A percentile compares a stretch with the other conserved stretches of the same genome.
Evolutionary conservation across 345 rosid genomes (phyloP).

Genomic region (Eucalyptus tenuipes): DNA sequence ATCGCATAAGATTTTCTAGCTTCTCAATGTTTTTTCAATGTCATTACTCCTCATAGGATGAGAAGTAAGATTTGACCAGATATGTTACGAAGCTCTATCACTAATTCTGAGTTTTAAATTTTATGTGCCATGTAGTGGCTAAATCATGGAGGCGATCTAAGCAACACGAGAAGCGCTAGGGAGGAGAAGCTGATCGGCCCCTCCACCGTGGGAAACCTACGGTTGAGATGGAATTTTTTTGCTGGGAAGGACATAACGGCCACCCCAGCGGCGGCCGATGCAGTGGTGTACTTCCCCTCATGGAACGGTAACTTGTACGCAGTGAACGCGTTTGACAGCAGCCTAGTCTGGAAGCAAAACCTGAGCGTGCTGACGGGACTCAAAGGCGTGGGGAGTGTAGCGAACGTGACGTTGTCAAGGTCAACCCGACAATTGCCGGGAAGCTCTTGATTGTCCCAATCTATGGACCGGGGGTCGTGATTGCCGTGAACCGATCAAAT

Average conservation of each 20-base stretch:
- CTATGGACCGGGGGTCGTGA: constrained; percentile 26
- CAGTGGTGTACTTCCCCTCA: constrained; percentile 30
- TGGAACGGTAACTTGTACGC: constrained; percentile 45
- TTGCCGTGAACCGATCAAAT: constrained; percentile 13
- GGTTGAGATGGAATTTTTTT: constrained; percentile 20
- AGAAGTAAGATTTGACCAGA: background rate
- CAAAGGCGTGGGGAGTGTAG: background rate
- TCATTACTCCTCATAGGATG: background rate
- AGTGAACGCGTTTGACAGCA: constrained; percentile 19
- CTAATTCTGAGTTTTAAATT: background rate
- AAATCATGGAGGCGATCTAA: constrained; percentile 27
- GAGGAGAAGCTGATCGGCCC: constrained; percentile 12
- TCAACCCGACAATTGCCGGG: constrained; percentile 27
- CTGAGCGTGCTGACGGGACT: constrained; percentile 20
- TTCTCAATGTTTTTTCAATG: background rate
- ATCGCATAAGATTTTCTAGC: background rate
- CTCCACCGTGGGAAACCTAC: constrained; percentile 3
- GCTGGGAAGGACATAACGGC: constrained; percentile 35
- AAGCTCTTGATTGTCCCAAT: constrained; percentile 20
- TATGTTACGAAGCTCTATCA: background rate
- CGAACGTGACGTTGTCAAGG: constrained; percentile 17
- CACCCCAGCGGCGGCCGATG: constrained; percentile 26
- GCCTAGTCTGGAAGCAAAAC: constrained; percentile 37
- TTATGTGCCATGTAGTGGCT: constrained; percentile 8
- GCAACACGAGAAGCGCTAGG: constrained; percentile 12